Conservation (phyloP, 2,329 filamentous ascomycete species). For the Volutella citrinella region DNA sequence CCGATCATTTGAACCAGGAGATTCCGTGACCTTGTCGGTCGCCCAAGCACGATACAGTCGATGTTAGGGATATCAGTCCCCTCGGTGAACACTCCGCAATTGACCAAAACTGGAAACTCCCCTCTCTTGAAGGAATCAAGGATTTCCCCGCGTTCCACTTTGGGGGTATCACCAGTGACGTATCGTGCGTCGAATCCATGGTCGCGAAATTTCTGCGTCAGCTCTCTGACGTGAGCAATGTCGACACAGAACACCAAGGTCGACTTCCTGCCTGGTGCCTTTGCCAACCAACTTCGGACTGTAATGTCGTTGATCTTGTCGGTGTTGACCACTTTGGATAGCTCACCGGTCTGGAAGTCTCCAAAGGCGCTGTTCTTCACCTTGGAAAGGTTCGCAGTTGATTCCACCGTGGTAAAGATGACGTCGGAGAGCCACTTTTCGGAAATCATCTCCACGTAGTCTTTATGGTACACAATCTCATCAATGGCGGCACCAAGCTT, state of each 20-base stretch:
- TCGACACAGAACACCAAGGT: conserved; percentile 96
- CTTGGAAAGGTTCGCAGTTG: conserved; percentile 72
- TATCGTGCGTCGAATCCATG: conserved; percentile 80
- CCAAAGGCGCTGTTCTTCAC: conserved; percentile 61
- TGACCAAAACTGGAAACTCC: conserved; percentile 83
- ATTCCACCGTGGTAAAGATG: conserved; percentile 89
- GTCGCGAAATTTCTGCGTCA: conserved; percentile 73
- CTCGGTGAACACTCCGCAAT: conserved; percentile 95
- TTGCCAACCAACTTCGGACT: conserved; percentile 80
- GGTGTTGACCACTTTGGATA: conserved; percentile 83
- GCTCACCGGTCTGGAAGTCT: conserved; percentile 76
- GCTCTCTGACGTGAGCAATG: conserved; percentile 70
- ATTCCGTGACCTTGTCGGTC: conserved; percentile 90
- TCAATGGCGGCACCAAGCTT: conserved; percentile 83
- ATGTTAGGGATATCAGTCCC: conserved; percentile 98
- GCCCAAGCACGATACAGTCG: conserved; percentile 83
- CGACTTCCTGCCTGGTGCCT: conserved; percentile 70
- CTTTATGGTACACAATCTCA: conserved; percentile 92
- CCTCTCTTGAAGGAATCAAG: conserved; percentile 73
- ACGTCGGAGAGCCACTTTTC: conserved; percentile 91
- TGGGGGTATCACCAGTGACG: conserved; percentile 79
- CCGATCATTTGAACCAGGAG: conserved; percentile 97
- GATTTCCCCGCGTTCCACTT: conserved; percentile 62
- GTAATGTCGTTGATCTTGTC: conserved; percentile 77
- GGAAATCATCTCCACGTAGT: conserved; percentile 66